Percentiles rank a stretch among this genome's conserved stretches.
Evolutionary conservation across 257 asterid genomes (phyloP).

Genomic region (Nicotiana noctiflora): DNA sequence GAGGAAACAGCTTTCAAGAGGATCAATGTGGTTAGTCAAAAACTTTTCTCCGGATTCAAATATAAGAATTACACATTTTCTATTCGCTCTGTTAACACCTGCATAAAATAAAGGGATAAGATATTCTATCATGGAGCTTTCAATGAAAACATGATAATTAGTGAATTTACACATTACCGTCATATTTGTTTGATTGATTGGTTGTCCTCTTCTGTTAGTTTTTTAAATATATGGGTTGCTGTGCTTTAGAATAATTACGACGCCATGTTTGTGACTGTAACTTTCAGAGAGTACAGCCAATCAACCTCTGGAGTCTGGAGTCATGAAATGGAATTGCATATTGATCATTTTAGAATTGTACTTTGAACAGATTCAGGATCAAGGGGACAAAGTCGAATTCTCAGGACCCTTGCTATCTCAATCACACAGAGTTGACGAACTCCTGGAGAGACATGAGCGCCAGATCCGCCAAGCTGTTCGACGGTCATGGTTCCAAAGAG

Average conservation of each 20-base stretch:
- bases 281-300: neutral
- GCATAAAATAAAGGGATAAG: neutral
- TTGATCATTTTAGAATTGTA: conserved; percentile 18
- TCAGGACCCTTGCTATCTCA: conserved; percentile 93
- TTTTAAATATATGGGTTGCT: neutral
- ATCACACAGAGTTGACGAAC: conserved; percentile 70
- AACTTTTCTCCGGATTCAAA: neutral
- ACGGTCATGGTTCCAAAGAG: conserved; percentile 94
- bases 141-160: neutral
- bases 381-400: conserved; percentile 82
- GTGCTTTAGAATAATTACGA: neutral
- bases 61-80: neutral
- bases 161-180: neutral
- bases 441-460: conserved; percentile 89
- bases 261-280: neutral
- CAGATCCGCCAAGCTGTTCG: conserved; percentile 93
- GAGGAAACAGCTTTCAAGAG: conserved; percentile 61
- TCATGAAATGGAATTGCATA: neutral
- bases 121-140: neutral
- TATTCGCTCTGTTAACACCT: neutral
- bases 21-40: conserved; percentile 49
- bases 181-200: neutral
- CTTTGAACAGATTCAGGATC: conserved; percentile 60
- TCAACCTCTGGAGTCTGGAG: neutral
- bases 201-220: neutral